These are phyloP conservation scores for Pseudopithomyces chartarum DNA, from an alignment of 2,329 filamentous ascomycete genomes.

Conservation along the genomic window DNA sequence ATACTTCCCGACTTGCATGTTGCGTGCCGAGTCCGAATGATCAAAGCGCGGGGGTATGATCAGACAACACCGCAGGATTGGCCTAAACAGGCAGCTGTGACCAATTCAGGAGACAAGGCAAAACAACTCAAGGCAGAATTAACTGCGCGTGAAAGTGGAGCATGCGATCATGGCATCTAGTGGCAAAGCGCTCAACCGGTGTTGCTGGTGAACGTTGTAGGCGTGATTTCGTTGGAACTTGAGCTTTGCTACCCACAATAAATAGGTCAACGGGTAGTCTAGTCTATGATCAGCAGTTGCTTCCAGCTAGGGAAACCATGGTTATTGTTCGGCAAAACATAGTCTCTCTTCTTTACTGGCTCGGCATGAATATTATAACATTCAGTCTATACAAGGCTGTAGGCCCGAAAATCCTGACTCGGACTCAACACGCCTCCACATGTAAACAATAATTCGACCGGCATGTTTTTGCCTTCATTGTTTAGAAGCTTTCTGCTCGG, in stretches of 20 bases:
- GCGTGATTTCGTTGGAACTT: not conserved
- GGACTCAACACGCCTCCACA: not conserved
- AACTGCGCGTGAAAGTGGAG: not conserved
- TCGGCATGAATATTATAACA: too few relatives aligned
- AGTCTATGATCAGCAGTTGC: too few relatives aligned
- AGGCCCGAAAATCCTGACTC: not conserved
- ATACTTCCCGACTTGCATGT: not conserved
- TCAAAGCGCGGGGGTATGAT: conserved; percentile 1
- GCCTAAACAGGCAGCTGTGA: not conserved
- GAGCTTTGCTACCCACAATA: too few relatives aligned
- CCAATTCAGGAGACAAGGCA: not conserved
- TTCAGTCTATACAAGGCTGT: not conserved
- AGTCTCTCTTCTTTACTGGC: too few relatives aligned
- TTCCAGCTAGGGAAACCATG: too few relatives aligned
- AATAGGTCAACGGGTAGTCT: too few relatives aligned
- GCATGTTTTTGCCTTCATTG: not conserved
- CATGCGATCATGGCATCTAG: not conserved
- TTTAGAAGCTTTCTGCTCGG: not conserved
- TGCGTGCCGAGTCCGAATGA: conserved; percentile 4
- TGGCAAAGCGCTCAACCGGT: not conserved
- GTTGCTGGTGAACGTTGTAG: not conserved
- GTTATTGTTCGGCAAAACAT: too few relatives aligned
- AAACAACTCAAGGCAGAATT: not conserved
- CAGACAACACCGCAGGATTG: not conserved
- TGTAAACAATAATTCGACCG: not conserved